phyloP scores from a whole-genome alignment of 805 yeast species.

The Torulaspora quercuum region DNA sequence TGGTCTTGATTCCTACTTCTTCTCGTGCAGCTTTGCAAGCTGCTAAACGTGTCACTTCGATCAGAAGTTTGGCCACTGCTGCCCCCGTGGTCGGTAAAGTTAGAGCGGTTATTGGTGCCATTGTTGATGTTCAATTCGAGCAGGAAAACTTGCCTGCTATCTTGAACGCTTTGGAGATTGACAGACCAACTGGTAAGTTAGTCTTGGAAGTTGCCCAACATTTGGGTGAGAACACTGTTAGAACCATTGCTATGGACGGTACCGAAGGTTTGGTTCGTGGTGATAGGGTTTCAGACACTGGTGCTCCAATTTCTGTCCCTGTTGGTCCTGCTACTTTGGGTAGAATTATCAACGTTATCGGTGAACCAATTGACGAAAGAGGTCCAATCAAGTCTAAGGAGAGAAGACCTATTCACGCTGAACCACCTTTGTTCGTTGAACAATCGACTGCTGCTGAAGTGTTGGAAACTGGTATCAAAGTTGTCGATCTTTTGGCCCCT shows the following conservation, averaged over 20 bases:
- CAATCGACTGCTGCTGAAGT: slow-evolving; percentile 98
- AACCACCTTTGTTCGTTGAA: slow-evolving; percentile 93
- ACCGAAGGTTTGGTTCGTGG: slow-evolving; percentile 99
- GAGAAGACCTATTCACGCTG: slow-evolving; percentile 98
- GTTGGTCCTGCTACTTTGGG: slow-evolving; percentile 99
- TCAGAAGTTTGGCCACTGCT: slow-evolving; percentile 33
- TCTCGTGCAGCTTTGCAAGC: slow-evolving; percentile 87
- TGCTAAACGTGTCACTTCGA: slow-evolving; percentile 64
- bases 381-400: slow-evolving; percentile 93
- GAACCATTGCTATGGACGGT: slow-evolving; percentile 99
- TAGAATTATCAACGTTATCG: slow-evolving; percentile 95
- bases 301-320: slow-evolving; percentile 98
- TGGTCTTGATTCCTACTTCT: slow-evolving; percentile 42
- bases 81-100: slow-evolving; percentile 82
- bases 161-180: slow-evolving; percentile 91
- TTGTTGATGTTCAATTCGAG: slow-evolving; percentile 97
- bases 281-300: slow-evolving; percentile 85
- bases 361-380: slow-evolving; percentile 99
- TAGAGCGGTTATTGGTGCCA: slow-evolving; percentile 98
- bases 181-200: slow-evolving; percentile 72
- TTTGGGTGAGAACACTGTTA: slow-evolving; percentile 99
- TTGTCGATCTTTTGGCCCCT: slow-evolving; percentile 98
- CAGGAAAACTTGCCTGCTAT: slow-evolving; percentile 97
- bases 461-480: slow-evolving; percentile 99
- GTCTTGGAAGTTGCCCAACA: slow-evolving; percentile 99